phyloP scores from a whole-genome alignment of 192 early-diverging fungal species.

The Podila minutissima region DNA sequence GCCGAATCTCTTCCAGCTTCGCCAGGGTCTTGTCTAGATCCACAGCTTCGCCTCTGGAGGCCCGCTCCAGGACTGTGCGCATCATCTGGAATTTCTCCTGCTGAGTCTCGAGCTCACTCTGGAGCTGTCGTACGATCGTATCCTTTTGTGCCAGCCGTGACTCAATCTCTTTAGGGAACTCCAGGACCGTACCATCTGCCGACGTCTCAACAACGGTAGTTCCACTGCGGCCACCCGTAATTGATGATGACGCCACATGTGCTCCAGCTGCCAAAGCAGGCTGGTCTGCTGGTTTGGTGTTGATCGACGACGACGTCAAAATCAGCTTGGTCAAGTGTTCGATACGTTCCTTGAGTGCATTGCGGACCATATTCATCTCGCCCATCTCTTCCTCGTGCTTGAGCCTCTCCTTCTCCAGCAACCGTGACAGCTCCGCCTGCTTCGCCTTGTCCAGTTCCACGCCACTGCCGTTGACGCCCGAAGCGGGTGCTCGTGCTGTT shows the following conservation, averaged over 20 bases:
- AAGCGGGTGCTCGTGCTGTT: constrained; percentile 60
- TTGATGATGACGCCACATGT: neutral
- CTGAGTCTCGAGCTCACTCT: constrained; percentile 39
- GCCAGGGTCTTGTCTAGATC: constrained; percentile 48
- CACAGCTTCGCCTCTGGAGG: constrained; percentile 25
- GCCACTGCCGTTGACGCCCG: constrained; percentile 47
- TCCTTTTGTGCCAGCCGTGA: constrained; percentile 37
- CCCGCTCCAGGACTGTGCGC: constrained; percentile 37
- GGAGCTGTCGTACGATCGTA: constrained; percentile 27
- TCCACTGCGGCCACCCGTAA: neutral
- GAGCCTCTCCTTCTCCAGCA: constrained; percentile 37
- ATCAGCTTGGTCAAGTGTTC: constrained; percentile 89
- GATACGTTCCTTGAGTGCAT: constrained; percentile 84
- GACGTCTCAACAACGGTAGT: constrained; percentile 26
- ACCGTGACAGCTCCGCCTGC: constrained; percentile 29
- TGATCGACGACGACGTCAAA: constrained; percentile 74
- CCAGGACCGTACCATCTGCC: constrained; percentile 21
- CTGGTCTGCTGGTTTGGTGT: constrained; percentile 39
- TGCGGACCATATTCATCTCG: constrained; percentile 66
- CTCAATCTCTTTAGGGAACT: constrained; percentile 30
- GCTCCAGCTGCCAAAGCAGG: constrained; percentile 2
- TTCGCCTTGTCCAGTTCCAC: constrained; percentile 44
- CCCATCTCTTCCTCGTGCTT: constrained; percentile 66
- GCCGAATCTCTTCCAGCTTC: constrained; percentile 37
- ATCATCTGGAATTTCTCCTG: constrained; percentile 54